Evolutionary conservation across 352 stramenopile species (phyloP), one percentile per base, ranked within the genome.

Genomic region (Pythium myriotylum): DNA sequence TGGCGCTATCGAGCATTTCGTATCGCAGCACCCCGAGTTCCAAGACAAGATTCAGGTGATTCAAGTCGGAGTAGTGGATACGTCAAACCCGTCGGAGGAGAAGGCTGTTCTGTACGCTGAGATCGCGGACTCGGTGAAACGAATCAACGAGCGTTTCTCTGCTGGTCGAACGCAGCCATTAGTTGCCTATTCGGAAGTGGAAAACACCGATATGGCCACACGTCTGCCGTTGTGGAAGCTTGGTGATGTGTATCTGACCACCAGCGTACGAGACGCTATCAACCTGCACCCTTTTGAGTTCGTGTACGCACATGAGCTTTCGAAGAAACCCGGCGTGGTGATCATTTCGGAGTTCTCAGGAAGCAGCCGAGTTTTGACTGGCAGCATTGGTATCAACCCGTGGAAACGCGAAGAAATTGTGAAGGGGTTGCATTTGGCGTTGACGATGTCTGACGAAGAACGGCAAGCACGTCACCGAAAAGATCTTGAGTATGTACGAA

Each of bases 311-410:
- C 82, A 94, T 35, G 83, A 94, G 47, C 43, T 95, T 23, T 66
- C 72, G 33, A 83, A 88, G 49, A 79, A 73, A 27, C 77, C 92
- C 24, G 96, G 96, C 24, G 72, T 98, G 27, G 89, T 98, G 39
- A 96, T 99, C 48, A 78, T 99, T 7, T 99, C 95, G 29, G 97
- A 99, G 72, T 99, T 99, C 64, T 97, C 95, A 17, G 95, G 89
- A 51, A 98, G 90, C 63, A 99, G 96, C 59, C 84, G 97, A 32
- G 96, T 99, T 14, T 86, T 99, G 66, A 91, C 92, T 19, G 97
- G 97, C 9, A 97, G 95, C 43, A 74, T 99, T 46, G 93, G 95
- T 49, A 91, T 99, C 22, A 99, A 99, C 73, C 97, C 97, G 12
- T 99, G 97, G 96, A 98, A 98, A 72, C 84, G 91, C 13, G 77